Evolutionary conservation across 2,329 filamentous ascomycete species (phyloP), one percentile per base, ranked within the genome.

Genomic region (Boeremia exigua): DNA sequence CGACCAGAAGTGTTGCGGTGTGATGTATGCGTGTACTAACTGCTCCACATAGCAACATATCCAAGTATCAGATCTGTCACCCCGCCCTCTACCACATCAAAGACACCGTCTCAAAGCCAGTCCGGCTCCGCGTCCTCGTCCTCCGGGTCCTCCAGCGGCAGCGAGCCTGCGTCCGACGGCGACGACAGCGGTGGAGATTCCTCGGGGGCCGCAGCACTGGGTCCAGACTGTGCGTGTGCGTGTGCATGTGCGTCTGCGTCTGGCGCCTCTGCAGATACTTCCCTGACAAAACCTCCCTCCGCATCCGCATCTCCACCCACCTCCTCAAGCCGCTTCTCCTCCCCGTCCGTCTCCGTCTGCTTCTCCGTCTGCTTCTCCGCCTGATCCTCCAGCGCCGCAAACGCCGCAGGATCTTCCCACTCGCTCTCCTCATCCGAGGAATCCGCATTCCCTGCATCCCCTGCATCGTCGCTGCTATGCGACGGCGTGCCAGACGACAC

Each of bases 121-220:
- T 88, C 85, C 3, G 86, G 86, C 59, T 88, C 85, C 2, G 84
- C 84, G 67, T 88, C 85, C 45, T 87, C 84, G 62, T 88, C 86
- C 29, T 88, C 86, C 0, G 86, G 85, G 63, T 88, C 86, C 62
- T 88, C 82, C 1, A 85, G 84, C 7, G 84, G 72, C 42, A 87
- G 67, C 5, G 83, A 86, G 0, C 78, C 80, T 0, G 53, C 47
- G 33, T 84, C 81, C 59, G 28, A 27, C 10, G 39, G 23, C 15
- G 19, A 6, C 12, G 38, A 28, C 49, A 8, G 10, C 8, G 5
- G 19, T 5, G 19, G 19, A 23, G 19, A 23, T 5, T 23, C 19
- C 19, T 23, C 19, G n/a, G n/a, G n/a, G n/a, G n/a, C n/a, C n/a
- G n/a, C n/a, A n/a, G n/a, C n/a, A n/a, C n/a, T n/a, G n/a, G n/a